Evolutionary conservation across 2,329 filamentous ascomycete genomes (phyloP), one percentile per base, ranked within the genome.

Genomic region (Myotisia sp.): DNA sequence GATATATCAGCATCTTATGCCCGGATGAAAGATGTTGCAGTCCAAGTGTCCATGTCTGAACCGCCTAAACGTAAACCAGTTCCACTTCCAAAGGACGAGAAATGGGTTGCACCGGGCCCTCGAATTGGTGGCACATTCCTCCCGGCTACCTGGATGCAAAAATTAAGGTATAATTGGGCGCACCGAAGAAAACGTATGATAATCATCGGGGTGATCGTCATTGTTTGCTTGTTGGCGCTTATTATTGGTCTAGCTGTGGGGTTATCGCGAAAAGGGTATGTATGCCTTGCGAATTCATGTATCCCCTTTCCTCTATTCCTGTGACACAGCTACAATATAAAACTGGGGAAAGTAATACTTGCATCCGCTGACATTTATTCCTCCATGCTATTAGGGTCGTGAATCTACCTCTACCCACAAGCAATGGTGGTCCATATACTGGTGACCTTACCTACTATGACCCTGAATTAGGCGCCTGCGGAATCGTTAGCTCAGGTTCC

Each of bases 381-480:
- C 20, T n/a, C 9, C 13, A 4, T 16, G 17, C 8, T 28, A 40
- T 36, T 5, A 40, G 30, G 26, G 38, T 29, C 6, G 36, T 45
- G 33, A 65, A 67, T 41, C 55, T 72, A 5, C 68, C 68, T 3
- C 58, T 72, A 5, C 69, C 69, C 2, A 59, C 56, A 16, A 63
- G 47, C 26, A 44, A 67, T 36, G 59, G 62, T 7, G 59, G 64
- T 1, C 63, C 65, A 0, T 72, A 70, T 46, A 65, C 59, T 3
- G 78, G 76, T 34, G 75, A 81, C 32, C 52, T 81, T 33, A 83
- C 77, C 1, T 86, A 75, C 58, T 86, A 79, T 52, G 58, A 62
- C 12, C 70, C 77, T 0, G 70, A 55, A 0, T 63, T 82, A 3
- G 80, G 81, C 8, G 74, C 79, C 0, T 87, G 82, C 50, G 81